Base-by-base conservation (phyloP, 768 basidiomycete species). In the Podaxis sp. region DNA sequence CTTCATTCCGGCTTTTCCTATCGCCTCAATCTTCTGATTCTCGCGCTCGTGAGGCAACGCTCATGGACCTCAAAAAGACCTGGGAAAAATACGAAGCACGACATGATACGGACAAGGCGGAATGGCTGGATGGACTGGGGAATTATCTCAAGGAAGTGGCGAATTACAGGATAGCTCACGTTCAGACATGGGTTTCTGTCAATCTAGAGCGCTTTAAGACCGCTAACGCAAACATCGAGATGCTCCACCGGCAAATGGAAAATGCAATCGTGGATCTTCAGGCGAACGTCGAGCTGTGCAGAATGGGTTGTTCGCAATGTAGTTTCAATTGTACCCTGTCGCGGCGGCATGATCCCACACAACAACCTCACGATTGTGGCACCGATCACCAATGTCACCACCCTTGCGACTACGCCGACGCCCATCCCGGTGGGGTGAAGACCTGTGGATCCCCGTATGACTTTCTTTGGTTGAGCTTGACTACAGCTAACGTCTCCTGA, bases 131-230 rank as follows among this genome's bases (percentile, higher is more conserved):
- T 0, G 69, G 69, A 2, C 72, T 87, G 2, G 72, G 74, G 0
- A 30, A 57, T 0, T 74, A 82, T 63, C 73, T 88, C 2, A 71
- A 74, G 4, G 63, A 57, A 2, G 65, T 84, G 3, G 79, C 76
- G 8, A 73, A 82, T 24, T 42, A 72, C 59, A 79, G 87, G 12
- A 71, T 84, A n/a, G 67, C 73, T 3, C 81, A 82, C 58, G 84
- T 88, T 24, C 70, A 70, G 1, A 72, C 74, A 61, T 88, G 87
- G 87, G 70, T 88, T 11, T 69, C 73, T 3, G 69, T 75, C 6
- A 88, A 88, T 61, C 66, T 82, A 4, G 58, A 74, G 1, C 75
- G 84, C 0, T 87, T 88, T 70, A 75, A 77, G 48, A 73, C 71
- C 26, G 69, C 64, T 40, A 75, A 83, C 54, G 75, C 85, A 1